These are phyloP conservation scores for Anthoceros angustus DNA, from an alignment of 225 moss, liverwort and hornwort species.

Conservation along the genomic window DNA sequence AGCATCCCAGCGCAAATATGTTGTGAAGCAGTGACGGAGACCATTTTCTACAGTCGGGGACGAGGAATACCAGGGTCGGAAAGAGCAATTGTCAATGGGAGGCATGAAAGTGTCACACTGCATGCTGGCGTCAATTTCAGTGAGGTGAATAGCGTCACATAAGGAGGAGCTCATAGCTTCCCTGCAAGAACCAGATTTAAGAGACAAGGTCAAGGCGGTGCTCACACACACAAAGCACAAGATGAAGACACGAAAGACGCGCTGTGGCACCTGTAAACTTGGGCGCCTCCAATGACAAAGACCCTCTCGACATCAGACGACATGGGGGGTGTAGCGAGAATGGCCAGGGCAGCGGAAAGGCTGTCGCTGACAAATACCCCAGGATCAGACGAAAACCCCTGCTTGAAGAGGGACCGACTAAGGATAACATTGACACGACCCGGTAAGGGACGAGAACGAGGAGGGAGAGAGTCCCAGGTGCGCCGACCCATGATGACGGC, in stretches of 20 bases:
- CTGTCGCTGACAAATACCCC: constrained; percentile 38
- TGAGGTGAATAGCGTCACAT: constrained; percentile 63
- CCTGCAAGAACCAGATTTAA: constrained; percentile 17
- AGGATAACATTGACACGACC: constrained; percentile 69
- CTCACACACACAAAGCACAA: neutral
- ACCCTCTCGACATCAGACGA: constrained; percentile 39
- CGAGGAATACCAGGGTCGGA: constrained; percentile 64
- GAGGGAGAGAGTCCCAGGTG: constrained; percentile 65
- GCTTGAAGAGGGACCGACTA: constrained; percentile 26
- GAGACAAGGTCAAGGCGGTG: neutral
- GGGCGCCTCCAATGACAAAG: constrained; percentile 72
- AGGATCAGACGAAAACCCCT: neutral
- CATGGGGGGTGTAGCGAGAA: constrained; percentile 35
- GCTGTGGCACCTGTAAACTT: constrained; percentile 37
- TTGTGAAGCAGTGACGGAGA: constrained; percentile 48
- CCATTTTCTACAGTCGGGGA: constrained; percentile 52
- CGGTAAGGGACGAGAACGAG: constrained; percentile 49
- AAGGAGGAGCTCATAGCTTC: constrained; percentile 57
- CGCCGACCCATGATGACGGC: constrained; percentile 72
- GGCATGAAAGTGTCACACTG: constrained; percentile 65
- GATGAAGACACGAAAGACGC: neutral
- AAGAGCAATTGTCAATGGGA: constrained; percentile 36
- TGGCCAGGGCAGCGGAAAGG: constrained; percentile 31
- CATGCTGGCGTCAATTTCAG: constrained; percentile 51
- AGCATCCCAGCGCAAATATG: constrained; percentile 34